Conservation (phyloP, 148 eudicot species). For the Rhododendron molle region DNA sequence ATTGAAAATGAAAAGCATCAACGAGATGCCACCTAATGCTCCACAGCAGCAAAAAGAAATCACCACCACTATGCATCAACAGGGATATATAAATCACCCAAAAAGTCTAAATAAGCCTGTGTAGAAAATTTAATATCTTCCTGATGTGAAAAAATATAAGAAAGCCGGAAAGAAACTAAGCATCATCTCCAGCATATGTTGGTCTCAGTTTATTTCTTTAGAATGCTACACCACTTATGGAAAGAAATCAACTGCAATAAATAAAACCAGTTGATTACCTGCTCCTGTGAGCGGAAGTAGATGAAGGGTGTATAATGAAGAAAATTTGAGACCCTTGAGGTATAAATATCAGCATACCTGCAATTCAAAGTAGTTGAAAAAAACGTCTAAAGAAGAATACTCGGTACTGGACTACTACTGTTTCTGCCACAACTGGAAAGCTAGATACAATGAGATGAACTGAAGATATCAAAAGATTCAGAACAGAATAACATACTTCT, state of each 20-base stretch:
- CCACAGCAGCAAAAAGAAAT: neutral
- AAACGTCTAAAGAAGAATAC: neutral
- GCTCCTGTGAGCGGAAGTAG: slow-evolving; percentile 94
- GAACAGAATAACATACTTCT: slow-evolving; percentile 53
- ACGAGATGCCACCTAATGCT: neutral
- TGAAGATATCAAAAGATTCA: neutral
- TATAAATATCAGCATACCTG: slow-evolving; percentile 98
- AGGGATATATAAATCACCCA: neutral
- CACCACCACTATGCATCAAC: neutral
- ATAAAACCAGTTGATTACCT: slow-evolving; percentile 39
- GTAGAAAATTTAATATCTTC: neutral
- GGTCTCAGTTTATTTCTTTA: neutral
- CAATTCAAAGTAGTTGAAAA: slow-evolving; percentile 9
- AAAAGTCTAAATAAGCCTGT: neutral
- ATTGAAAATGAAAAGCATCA: neutral
- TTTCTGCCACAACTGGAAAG: neutral
- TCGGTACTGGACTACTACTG: neutral
- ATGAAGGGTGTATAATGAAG: slow-evolving; percentile 93
- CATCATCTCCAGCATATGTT: neutral
- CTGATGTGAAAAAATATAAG: neutral
- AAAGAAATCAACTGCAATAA: neutral
- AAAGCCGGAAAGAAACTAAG: neutral
- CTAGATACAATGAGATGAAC: neutral
- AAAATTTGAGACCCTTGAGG: slow-evolving; percentile 96
- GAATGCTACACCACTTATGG: neutral